Base-by-base conservation (phyloP, 495 filamentous ascomycete species). In the Entonaema liquescens region DNA sequence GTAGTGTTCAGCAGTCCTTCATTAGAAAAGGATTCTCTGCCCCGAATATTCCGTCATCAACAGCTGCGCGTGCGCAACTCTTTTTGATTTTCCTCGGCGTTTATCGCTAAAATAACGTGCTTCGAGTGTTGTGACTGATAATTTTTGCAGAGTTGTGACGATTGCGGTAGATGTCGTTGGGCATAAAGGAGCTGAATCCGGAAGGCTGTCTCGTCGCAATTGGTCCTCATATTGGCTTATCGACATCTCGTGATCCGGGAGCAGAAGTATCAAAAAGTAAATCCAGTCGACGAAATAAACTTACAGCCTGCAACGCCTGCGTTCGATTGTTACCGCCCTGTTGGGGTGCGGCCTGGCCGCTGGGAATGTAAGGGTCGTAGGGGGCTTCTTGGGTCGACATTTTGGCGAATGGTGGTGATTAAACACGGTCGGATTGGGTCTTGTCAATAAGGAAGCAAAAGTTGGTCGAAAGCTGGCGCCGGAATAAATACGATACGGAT, bases 311-410 rank as follows among this genome's bases (percentile, higher is more conserved):
- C 72, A 97, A 86, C 62, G 89, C 87, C 68, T 88, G 83, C 71
- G 87, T 86, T 68, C 83, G 82, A 59, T 78, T 80, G 74, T 81
- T 87, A 65, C 82, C 84, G 57, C 80, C 82, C 54, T 79, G 78
- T 52, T 76, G 70, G 12, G 72, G 56, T 42, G 69, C 75, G 64
- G 79, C 80, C 77, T 85, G 85, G 75, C 87, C 89, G 69, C 86
- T 86, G 68, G 93, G 93, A 77, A 95, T 95, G 82, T 96, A 97
- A 49, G 93, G 93, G 78, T 97, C 93, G 80, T 97, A 97, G 60
- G 93, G 93, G 76, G 86, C 87, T 72, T 93, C 89, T 75, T 87
- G 86, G 77, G 88, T 88, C 80, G 90, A 85, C 91, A 93, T 92
- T 68, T 73, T 86, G 79, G 75, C 61, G 19, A 59, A 52, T 62